Percentiles rank a stretch among this genome's conserved stretches.
Evolutionary conservation across 2,329 filamentous ascomycete species (phyloP).

Genomic region (Calonectria ilicicola): DNA sequence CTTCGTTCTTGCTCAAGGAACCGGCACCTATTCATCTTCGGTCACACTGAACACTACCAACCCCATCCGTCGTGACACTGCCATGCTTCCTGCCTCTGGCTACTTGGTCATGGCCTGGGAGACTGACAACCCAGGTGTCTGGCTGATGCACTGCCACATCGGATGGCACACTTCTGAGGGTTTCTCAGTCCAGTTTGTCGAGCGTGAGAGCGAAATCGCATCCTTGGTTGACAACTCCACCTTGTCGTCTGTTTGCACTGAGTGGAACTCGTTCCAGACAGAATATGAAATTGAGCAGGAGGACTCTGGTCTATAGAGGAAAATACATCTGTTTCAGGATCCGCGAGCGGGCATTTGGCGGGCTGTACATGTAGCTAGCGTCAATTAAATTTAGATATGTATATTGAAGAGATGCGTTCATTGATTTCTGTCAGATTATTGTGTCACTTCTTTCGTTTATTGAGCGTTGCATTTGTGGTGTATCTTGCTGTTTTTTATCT

Average conservation of each 20-base stretch:
- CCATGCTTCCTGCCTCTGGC: slow-evolving; percentile 58
- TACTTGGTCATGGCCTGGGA: slow-evolving; percentile 63
- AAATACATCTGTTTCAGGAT: background rate
- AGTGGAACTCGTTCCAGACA: background rate
- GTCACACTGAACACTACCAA: slow-evolving; percentile 48
- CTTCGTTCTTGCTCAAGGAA: slow-evolving; percentile 42
- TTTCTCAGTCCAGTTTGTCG: slow-evolving; percentile 38
- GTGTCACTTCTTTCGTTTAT: too few species aligned
- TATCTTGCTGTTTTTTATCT: too few species aligned
- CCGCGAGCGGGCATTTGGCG: background rate
- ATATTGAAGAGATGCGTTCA: too few species aligned
- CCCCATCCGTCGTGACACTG: slow-evolving; percentile 65
- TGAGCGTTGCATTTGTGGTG: too few species aligned
- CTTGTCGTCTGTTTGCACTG: background rate
- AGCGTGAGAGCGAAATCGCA: slow-evolving; percentile 36
- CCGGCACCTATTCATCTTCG: slow-evolving; percentile 36
- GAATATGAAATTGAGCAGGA: slow-evolving; percentile 3
- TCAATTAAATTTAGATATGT: too few species aligned
- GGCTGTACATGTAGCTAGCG: background rate
- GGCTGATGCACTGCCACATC: slow-evolving; percentile 65
- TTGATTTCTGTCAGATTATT: too few species aligned
- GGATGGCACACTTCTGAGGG: slow-evolving; percentile 41
- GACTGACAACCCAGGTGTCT: slow-evolving; percentile 62
- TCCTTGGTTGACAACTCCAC: slow-evolving; percentile 3
- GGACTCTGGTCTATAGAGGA: slow-evolving; percentile 1